Evolutionary conservation across 305 asterid genomes (phyloP), one percentile per base, ranked within the genome.

Genomic region (Nicotiana rustica): DNA sequence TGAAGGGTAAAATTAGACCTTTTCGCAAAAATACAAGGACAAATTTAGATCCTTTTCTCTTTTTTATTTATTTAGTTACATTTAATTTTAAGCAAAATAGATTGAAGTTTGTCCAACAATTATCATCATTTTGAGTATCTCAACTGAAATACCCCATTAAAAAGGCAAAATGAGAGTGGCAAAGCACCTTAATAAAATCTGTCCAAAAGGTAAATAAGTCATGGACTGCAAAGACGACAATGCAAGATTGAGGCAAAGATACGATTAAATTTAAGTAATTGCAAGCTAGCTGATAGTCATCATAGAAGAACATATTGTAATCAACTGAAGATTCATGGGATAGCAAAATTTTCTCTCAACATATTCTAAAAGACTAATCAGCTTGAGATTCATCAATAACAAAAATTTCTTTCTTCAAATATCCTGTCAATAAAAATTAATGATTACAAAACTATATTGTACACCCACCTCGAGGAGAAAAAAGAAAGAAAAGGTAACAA

Each of bases 391-490:
- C 25, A 73, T 73, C 44, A 25, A 73, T 15, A 75, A 52, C 65
- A 75, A 52, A 75, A 52, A 15, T 75, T 76, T 76, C 80, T 76
- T 55, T 52, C 66, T 36, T 21, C 66, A 55, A 76, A 29, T 15
- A 25, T 15, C 35, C 80, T 25, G 17, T 76, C 55, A 61, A 75
- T 49, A 49, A 75, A 65, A 75, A 75, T 52, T 15, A 76, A 76
- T 76, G 49, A 76, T 76, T 44, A 76, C 66, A 52, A 29, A 76
- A 76, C 80, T 55, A 52, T 52, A 76, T 76, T 55, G 66, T 52
- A 76, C 80, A 76, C 80, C 80, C 80, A 76, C 49, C 66, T 76
- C 65, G 25, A 73, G 44, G 4, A 73, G 14, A 73, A 73, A 25
- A 73, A 35, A 47, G 21, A 12, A 67, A 14, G 73, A 64, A 10